Evolutionary conservation across 2,329 filamentous ascomycete species (phyloP).

Genomic region (Exserohilum rostratum): DNA sequence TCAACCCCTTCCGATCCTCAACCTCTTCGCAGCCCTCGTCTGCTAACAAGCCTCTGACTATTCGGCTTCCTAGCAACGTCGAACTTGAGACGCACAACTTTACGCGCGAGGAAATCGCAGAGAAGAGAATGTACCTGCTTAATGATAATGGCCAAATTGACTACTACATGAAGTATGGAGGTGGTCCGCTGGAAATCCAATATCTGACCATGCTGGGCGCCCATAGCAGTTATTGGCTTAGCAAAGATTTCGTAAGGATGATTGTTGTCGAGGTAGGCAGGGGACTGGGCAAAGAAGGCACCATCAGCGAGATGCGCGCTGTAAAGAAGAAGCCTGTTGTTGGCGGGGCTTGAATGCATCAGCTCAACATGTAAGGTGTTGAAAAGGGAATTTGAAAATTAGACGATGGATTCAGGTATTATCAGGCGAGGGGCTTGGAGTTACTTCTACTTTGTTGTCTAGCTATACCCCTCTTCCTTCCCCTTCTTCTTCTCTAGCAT

Average conservation of each 20-base stretch:
- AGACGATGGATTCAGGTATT: too few relatives aligned
- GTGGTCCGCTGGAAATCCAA: slow-evolving; percentile 89
- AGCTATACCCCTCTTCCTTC: too few relatives aligned
- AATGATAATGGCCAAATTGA: slow-evolving; percentile 98
- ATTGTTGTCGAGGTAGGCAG: slow-evolving; percentile 87
- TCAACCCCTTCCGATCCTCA: slow-evolving; percentile 49
- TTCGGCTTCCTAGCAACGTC: slow-evolving; percentile 60
- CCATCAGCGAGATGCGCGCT: slow-evolving; percentile 60
- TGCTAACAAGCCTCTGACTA: slow-evolving; percentile 36
- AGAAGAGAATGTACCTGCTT: slow-evolving; percentile 82
- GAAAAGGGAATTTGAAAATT: too few relatives aligned
- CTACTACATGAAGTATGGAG: slow-evolving; percentile 81
- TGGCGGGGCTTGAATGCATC: background rate
- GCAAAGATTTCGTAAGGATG: slow-evolving; percentile 86
- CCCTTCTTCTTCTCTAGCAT: too few relatives aligned
- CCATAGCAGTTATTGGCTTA: slow-evolving; percentile 92
- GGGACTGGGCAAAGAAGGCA: slow-evolving; percentile 68
- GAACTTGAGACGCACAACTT: slow-evolving; percentile 97
- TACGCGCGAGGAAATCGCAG: slow-evolving; percentile 86
- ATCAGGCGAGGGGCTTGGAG: too few relatives aligned
- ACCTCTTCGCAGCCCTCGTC: slow-evolving; percentile 29
- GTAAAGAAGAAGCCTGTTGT: slow-evolving; percentile 54
- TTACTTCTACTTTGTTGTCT: too few relatives aligned
- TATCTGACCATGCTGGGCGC: slow-evolving; percentile 97
- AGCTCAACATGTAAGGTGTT: too few relatives aligned